Conservation (phyloP, 805 yeast genomes). For the Kregervanrija pseudodelftensis region DNA sequence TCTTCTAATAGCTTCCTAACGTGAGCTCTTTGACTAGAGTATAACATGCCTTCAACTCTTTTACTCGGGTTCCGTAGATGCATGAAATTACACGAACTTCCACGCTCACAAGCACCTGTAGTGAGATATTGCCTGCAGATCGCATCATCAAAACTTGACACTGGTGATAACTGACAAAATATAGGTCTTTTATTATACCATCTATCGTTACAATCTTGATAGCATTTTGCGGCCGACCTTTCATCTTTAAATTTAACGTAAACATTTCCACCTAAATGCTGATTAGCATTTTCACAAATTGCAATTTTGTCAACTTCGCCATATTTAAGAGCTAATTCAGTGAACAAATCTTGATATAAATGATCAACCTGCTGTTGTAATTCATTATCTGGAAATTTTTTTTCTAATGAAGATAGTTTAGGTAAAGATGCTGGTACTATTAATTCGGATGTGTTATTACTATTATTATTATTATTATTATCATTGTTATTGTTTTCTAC, state of each 20-base stretch:
- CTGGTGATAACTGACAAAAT: constrained; percentile 74
- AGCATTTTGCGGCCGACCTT: constrained; percentile 54
- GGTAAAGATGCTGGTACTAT: not conserved
- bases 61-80: constrained; percentile 58
- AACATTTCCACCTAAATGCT: constrained; percentile 82
- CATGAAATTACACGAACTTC: constrained; percentile 80
- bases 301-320: constrained; percentile 55
- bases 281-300: constrained; percentile 77
- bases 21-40: constrained; percentile 12
- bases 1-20: constrained; percentile 2
- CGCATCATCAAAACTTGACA: constrained; percentile 60
- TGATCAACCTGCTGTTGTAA: constrained; percentile 46
- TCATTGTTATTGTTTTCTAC: constrained; percentile 22
- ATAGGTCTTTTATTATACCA: constrained; percentile 83
- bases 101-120: constrained; percentile 59
- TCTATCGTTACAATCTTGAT: constrained; percentile 57
- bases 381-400: constrained; percentile 20
- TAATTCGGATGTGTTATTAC: not conserved
- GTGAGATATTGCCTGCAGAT: constrained; percentile 64
- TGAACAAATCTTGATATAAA: constrained; percentile 65
- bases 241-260: constrained; percentile 55
- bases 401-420: not conserved
- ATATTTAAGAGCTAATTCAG: constrained; percentile 42
- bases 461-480: not conserved
- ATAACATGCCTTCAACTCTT: constrained; percentile 13